phyloP scores from a whole-genome alignment of 306 rosid genomes.

The Casuarina equisetifolia region DNA sequence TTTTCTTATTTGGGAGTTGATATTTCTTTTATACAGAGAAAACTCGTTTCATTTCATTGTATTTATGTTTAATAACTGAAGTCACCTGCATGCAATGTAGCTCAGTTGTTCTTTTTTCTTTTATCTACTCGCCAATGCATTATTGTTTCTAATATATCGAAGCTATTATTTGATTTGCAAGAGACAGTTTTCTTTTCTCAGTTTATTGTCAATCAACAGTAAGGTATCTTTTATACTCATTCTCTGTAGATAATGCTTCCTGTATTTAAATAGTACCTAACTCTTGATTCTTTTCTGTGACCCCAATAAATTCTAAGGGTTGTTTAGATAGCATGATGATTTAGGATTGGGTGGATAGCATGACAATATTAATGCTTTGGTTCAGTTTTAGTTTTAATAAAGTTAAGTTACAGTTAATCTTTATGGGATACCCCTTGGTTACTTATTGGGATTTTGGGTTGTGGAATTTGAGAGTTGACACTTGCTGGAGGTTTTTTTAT shows the following conservation, averaged over 20 bases:
- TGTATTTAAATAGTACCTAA: not conserved
- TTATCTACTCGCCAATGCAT: not conserved
- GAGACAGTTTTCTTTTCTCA: too few species aligned
- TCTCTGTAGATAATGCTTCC: not conserved
- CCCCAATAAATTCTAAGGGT: not conserved
- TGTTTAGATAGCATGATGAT: too few species aligned
- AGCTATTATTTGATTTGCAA: too few species aligned
- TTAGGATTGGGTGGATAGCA: not conserved
- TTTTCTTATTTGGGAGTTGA: not conserved
- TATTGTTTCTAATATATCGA: not conserved
- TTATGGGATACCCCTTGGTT: not conserved
- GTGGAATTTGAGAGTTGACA: too few species aligned
- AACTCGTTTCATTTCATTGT: too few species aligned
- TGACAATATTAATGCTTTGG: not conserved
- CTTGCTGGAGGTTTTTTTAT: too few species aligned
- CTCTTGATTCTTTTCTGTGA: not conserved
- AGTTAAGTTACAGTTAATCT: not conserved
- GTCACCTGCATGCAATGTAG: not conserved
- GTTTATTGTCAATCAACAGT: too few species aligned
- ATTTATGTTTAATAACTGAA: not conserved
- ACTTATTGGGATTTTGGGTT: too few species aligned
- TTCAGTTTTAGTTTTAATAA: not conserved
- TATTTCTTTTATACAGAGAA: too few species aligned
- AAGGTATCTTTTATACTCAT: too few species aligned
- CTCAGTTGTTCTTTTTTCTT: not conserved